These are phyloP conservation scores for Suhomyces chickasaworum DNA, from an alignment of 1,139 yeast species.

Conservation along the genomic window DNA sequence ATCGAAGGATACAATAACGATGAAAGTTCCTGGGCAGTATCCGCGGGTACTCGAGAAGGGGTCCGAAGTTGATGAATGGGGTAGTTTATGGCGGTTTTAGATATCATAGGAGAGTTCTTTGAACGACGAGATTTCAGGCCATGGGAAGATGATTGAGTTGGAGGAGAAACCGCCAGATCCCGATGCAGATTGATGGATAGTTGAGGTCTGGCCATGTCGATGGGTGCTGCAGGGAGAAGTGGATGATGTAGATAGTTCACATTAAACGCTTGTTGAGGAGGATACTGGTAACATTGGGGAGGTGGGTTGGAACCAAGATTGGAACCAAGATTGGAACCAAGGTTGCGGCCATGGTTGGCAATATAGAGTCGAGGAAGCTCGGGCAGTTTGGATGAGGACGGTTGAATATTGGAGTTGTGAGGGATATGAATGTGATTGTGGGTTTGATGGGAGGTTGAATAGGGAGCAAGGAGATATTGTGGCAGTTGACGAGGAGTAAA, in stretches of 20 bases:
- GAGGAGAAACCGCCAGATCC: conserved; percentile 1
- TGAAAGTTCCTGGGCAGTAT: conserved; percentile 29
- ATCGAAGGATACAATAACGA: conserved; percentile 38
- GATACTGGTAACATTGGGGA: neutral
- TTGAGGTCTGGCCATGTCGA: neutral
- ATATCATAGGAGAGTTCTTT: conserved; percentile 9
- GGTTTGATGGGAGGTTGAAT: neutral
- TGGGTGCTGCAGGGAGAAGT: conserved; percentile 10
- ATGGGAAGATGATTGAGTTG: neutral
- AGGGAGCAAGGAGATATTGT: conserved; percentile 8
- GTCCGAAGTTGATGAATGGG: conserved; percentile 24
- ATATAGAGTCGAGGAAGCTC: conserved; percentile 1
- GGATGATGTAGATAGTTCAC: conserved; percentile 9
- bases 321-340: neutral
- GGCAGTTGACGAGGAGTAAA: conserved; percentile 10
- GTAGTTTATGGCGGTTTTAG: conserved; percentile 21
- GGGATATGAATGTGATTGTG: neutral
- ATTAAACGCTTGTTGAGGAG: conserved; percentile 5
- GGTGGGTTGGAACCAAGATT: neutral
- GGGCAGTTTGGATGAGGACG: neutral
- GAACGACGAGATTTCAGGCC: conserved; percentile 6
- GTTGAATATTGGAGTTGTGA: neutral
- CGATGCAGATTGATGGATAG: neutral
- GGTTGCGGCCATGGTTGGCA: neutral
- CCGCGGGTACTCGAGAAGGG: conserved; percentile 23